Conservation (phyloP, 495 filamentous ascomycete genomes). For the Neurospora sp. region DNA sequence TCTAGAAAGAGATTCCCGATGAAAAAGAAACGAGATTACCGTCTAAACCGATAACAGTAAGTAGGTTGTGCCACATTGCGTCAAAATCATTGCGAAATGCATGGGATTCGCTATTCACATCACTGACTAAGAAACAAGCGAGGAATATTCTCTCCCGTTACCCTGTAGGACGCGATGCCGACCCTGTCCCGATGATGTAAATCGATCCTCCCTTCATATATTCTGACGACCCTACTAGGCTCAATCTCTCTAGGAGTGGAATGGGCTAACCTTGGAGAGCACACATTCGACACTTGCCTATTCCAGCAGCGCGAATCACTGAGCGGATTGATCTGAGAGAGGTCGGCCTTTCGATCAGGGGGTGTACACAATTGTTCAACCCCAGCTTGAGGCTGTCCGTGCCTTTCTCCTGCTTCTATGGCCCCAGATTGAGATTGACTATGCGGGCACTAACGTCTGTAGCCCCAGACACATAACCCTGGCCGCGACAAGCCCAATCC, state of each 20-base stretch:
- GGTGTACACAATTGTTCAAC: neutral
- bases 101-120: neutral
- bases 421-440: neutral
- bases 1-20: neutral
- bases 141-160: neutral
- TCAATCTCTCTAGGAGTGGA: neutral
- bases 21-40: neutral
- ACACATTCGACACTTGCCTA: neutral
- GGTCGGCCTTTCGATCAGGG: neutral
- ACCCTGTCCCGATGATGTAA: neutral
- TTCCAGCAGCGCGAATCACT: neutral
- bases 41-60: neutral
- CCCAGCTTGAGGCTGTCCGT: neutral
- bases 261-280: neutral
- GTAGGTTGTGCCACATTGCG: neutral
- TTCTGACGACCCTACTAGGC: neutral
- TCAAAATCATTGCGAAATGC: neutral
- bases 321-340: neutral
- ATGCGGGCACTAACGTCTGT: neutral
- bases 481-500: neutral
- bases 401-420: neutral
- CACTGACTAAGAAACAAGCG: neutral
- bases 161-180: neutral
- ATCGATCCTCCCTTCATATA: neutral
- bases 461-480: neutral